These are phyloP conservation scores for Aspergillus pseudotamarii DNA, from an alignment of 2,329 filamentous ascomycete species.

Conservation along the genomic window DNA sequence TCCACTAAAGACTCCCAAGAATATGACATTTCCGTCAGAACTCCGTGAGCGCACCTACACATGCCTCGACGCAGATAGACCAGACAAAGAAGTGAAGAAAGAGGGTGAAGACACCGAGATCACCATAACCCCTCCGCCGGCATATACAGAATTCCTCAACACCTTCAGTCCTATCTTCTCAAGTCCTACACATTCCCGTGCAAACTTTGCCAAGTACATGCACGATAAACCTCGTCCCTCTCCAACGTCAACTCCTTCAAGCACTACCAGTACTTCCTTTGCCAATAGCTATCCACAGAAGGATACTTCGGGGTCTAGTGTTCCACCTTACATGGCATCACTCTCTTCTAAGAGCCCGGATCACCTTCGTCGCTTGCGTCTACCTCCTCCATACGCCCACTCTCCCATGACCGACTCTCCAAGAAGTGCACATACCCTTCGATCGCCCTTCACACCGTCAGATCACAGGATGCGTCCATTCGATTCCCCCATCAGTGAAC, in stretches of 20 bases:
- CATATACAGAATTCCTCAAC: slow-evolving; percentile 91
- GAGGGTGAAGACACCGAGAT: slow-evolving; percentile 67
- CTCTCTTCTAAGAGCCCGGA: slow-evolving; percentile 61
- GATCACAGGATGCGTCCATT: slow-evolving; percentile 72
- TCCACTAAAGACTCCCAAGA: slow-evolving; percentile 46
- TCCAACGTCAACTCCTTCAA: slow-evolving; percentile 41
- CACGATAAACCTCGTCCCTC: slow-evolving; percentile 31
- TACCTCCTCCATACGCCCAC: slow-evolving; percentile 74
- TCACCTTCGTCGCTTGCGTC: slow-evolving; percentile 63
- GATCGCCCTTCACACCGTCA: slow-evolving; percentile 60
- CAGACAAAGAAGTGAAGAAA: slow-evolving; percentile 32
- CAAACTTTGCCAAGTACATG: slow-evolving; percentile 52
- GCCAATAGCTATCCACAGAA: slow-evolving; percentile 32
- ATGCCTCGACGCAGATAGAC: slow-evolving; percentile 67
- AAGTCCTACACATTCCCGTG: slow-evolving; percentile 64
- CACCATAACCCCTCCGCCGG: slow-evolving; percentile 83
- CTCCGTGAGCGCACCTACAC: slow-evolving; percentile 61
- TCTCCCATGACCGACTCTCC: slow-evolving; percentile 71
- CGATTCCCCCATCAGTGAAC: slow-evolving; percentile 59
- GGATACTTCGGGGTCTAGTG: slow-evolving; percentile 38
- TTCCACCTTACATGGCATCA: slow-evolving; percentile 62
- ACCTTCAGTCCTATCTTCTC: slow-evolving; percentile 70
- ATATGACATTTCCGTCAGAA: slow-evolving; percentile 51
- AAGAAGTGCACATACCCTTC: slow-evolving; percentile 43
- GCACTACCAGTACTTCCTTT: slow-evolving; percentile 36